Conservation (phyloP, 441 rosid genomes). For the Flueggea neowawraea region DNA sequence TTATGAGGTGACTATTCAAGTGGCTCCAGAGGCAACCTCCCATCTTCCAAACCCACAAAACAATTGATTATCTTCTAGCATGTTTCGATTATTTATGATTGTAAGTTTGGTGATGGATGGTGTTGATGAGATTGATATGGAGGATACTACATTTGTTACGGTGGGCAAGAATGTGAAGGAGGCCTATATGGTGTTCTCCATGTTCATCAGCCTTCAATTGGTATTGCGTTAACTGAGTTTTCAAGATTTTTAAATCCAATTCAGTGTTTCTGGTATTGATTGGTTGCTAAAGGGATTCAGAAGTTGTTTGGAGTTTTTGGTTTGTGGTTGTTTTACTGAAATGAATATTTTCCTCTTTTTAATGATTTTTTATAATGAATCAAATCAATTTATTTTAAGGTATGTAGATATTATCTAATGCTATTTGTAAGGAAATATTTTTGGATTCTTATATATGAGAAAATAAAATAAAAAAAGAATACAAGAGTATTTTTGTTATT, state of each 20-base stretch:
- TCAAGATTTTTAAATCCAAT: not conserved
- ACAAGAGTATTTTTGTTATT: no score
- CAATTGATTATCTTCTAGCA: no score
- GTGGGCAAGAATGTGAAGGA: conserved; percentile 65
- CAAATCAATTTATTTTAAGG: no score
- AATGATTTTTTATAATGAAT: not conserved
- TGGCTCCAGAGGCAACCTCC: no score
- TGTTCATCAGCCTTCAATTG: conserved; percentile 50
- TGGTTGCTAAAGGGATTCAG: not conserved
- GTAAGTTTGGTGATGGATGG: conserved; percentile 40
- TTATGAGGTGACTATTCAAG: no score
- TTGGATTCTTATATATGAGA: no score
- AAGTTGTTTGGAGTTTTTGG: conserved; percentile 6
- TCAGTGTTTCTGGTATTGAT: not conserved
- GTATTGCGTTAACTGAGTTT: conserved; percentile 53
- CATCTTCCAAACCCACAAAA: no score
- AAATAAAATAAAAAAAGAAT: no score
- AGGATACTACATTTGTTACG: conserved; percentile 72
- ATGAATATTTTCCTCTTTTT: not conserved
- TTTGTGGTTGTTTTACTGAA: conserved; percentile 6
- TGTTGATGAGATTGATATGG: conserved; percentile 34
- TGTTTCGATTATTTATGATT: not conserved
- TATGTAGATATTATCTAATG: no score
- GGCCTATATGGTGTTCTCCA: conserved; percentile 61
- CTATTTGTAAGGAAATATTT: no score